These are phyloP conservation scores for Ananas comosus DNA, from an alignment of 176 grass and related monocot species.

Conservation along the genomic window DNA sequence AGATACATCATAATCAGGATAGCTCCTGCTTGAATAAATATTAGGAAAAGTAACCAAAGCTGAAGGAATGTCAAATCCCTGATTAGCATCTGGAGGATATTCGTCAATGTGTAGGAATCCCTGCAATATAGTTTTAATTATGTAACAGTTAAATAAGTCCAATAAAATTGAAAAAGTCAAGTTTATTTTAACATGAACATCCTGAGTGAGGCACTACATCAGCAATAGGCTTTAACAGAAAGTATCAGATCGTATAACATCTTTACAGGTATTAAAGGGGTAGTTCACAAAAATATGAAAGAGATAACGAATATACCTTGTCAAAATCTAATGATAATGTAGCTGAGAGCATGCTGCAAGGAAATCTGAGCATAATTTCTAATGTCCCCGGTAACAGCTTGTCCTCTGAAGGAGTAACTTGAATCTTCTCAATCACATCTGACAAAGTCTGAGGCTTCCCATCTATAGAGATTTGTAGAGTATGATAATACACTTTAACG, in stretches of 20 bases:
- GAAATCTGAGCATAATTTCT: conserved; percentile 66
- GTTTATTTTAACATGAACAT: conserved; percentile 1
- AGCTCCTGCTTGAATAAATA: conserved; percentile 63
- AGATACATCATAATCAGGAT: conserved; percentile 30
- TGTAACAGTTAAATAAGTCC: not conserved
- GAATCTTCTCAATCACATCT: conserved; percentile 74
- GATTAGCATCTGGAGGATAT: conserved; percentile 99
- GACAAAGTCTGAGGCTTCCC: conserved; percentile 47
- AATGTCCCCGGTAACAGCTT: conserved; percentile 81
- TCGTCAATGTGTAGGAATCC: conserved; percentile 96
- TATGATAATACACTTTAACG: conserved; percentile 97
- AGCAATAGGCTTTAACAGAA: not conserved
- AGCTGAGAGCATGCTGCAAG: conserved; percentile 64
- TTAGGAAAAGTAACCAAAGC: conserved; percentile 92
- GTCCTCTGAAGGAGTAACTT: conserved; percentile 88
- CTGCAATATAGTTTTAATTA: conserved; percentile 31
- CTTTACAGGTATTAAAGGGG: conserved; percentile 6
- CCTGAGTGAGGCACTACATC: not conserved
- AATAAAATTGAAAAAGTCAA: not conserved
- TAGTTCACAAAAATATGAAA: conserved; percentile 5
- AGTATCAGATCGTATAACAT: conserved; percentile 23
- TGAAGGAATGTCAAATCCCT: conserved; percentile 99
- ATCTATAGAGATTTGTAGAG: conserved; percentile 70
- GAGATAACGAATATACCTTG: conserved; percentile 57
- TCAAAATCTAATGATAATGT: conserved; percentile 84